Conservation (phyloP, 306 rosid species). For the Urtica urens region DNA sequence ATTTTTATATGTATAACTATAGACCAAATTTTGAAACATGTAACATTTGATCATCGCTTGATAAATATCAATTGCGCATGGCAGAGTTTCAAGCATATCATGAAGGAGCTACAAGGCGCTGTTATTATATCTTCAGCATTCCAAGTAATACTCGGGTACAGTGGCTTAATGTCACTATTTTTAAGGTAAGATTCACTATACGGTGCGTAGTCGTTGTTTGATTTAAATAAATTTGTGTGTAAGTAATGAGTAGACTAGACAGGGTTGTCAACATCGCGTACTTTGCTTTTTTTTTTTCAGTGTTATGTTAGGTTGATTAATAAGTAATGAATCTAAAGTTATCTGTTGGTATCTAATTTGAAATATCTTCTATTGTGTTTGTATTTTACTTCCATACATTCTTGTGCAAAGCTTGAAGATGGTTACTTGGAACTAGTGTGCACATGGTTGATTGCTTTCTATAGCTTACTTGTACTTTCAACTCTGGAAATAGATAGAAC, state of each 20-base stretch:
- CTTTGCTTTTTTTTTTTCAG: no score
- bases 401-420: no score
- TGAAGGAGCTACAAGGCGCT: conserved; percentile 99
- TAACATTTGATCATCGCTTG: background rate
- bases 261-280: no score
- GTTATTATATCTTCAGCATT: conserved; percentile 79
- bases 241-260: background rate
- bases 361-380: no score
- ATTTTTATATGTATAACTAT: conserved; percentile 7
- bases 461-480: no score
- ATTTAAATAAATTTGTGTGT: background rate
- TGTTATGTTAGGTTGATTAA: no score
- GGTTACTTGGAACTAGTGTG: no score
- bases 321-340: no score
- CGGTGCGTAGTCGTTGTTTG: background rate
- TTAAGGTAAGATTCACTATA: conserved; percentile 42
- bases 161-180: conserved; percentile 82
- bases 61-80: conserved; percentile 1
- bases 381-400: no score
- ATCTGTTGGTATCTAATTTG: no score
- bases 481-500: no score
- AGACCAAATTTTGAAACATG: background rate
- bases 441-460: no score
- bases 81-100: conserved; percentile 89
- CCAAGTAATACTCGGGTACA: conserved; percentile 87